Conservation (phyloP, 1,139 yeast genomes). For the Geotrichum histeridarum region DNA sequence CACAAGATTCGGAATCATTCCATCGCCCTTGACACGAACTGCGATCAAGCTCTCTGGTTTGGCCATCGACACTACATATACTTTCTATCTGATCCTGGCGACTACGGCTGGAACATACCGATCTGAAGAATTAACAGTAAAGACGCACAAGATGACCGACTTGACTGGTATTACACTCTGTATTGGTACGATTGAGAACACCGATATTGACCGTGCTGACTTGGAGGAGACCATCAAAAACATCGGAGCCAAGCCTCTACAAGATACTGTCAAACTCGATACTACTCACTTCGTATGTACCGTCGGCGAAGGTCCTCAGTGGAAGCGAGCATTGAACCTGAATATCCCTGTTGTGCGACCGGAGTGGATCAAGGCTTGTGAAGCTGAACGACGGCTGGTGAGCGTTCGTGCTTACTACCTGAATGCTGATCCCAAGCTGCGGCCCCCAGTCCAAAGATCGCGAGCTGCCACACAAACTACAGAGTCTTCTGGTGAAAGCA, state of each 20-base stretch:
- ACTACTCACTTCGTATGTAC: constrained; percentile 93
- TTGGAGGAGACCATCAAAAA: constrained; percentile 56
- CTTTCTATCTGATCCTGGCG: constrained; percentile 71
- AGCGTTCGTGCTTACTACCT: constrained; percentile 71
- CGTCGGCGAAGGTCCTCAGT: constrained; percentile 58
- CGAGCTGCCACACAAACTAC: constrained; percentile 31
- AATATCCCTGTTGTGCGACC: constrained; percentile 95
- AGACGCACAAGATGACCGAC: constrained; percentile 95
- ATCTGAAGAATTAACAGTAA: constrained; percentile 64
- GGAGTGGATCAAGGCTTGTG: constrained; percentile 95
- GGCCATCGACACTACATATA: constrained; percentile 77
- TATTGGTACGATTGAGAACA: constrained; percentile 63
- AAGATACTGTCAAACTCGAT: constrained; percentile 69
- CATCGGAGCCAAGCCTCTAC: constrained; percentile 84
- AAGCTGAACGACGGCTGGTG: constrained; percentile 77
- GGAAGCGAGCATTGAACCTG: constrained; percentile 71
- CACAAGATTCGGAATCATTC: constrained; percentile 74
- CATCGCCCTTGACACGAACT: constrained; percentile 72
- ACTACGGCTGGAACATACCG: constrained; percentile 84
- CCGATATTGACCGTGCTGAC: constrained; percentile 54
- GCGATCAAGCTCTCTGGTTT: constrained; percentile 88
- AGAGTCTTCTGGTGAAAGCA: constrained; percentile 7
- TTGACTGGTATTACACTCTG: constrained; percentile 90
- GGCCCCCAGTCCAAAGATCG: constrained; percentile 34
- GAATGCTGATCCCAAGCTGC: constrained; percentile 39